Conservation (phyloP, 2,329 filamentous ascomycete genomes). For the Neospermospora avenae region DNA sequence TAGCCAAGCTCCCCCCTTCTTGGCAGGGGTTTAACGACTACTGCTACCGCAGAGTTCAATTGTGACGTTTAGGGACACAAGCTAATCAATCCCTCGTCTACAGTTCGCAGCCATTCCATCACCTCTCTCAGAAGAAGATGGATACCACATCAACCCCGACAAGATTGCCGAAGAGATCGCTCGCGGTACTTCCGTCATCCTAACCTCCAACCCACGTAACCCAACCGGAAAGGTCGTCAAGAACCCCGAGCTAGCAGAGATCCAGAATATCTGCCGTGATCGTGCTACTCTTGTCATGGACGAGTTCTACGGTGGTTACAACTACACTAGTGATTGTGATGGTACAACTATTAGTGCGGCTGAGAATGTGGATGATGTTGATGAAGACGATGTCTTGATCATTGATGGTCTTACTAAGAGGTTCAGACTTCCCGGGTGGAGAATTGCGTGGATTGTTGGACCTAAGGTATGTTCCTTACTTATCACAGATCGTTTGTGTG, state of each 20-base stretch:
- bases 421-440: constrained; percentile 93
- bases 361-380: constrained; percentile 84
- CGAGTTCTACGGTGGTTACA: constrained; percentile 96
- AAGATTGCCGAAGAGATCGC: constrained; percentile 91
- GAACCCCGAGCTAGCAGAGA: constrained; percentile 81
- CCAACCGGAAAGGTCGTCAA: constrained; percentile 85
- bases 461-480: constrained; percentile 55
- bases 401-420: constrained; percentile 96
- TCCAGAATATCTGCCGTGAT: constrained; percentile 89
- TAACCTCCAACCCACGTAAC: constrained; percentile 94
- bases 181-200: constrained; percentile 79
- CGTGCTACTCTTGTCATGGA: constrained; percentile 91
- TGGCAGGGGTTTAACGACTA: constrained; percentile 10
- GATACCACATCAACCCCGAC: constrained; percentile 89
- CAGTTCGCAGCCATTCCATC: constrained; percentile 84
- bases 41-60: no score
- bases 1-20: constrained; percentile 4
- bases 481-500: no score
- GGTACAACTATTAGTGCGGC: constrained; percentile 85
- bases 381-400: constrained; percentile 87
- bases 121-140: constrained; percentile 78
- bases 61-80: not conserved
- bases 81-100: constrained; percentile 27
- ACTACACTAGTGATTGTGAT: constrained; percentile 90
- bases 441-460: constrained; percentile 92